Evolutionary conservation across 1,284 basidiomycete genomes (phyloP), one percentile per base, ranked within the genome.

Genomic region (Rhodotorula sp.): DNA sequence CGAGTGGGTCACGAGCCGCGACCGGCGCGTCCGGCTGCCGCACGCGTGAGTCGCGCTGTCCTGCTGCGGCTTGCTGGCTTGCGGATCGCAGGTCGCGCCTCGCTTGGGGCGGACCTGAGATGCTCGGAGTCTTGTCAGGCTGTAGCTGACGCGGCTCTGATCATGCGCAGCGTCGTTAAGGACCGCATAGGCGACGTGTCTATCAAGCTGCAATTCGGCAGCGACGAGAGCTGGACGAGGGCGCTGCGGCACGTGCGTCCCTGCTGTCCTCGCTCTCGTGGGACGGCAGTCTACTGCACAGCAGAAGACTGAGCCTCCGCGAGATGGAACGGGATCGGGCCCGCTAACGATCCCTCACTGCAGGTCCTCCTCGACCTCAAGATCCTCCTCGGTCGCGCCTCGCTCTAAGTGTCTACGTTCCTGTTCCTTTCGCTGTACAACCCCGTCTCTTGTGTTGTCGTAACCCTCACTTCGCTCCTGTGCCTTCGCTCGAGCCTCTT

Each of bases 131-230:
- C 3, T 52, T 5, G 4, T n/a, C 23, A n/a, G 23, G 23, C 13
- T n/a, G 9, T 45, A 7, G 8, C 42, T 27, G 7, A 17, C 25
- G 34, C 34, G 10, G 4, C 48, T 16, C 2, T 45, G 41, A 42
- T 54, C 46, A 5, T n/a, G 21, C 45, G 50, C 79, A 97, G 93
- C 78, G 91, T 99, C 71, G 85, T 87, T 63, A 97, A 92, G 82
- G 97, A 99, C 82, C 92, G 91, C 82, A 99, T 99, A 70, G 94
- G 94, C 8, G 94, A 95, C 71, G 90, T 92, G 27, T 94, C 92
- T 3, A 92, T 99, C 74, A 93, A 95, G 80, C 85, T 97, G 16
- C 92, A 95, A 79, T 95, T 94, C 81, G 93, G 90, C 74, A 78
- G 78, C 54, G 96, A 98, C 80, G 96, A 98, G 79, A 87, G 89